phyloP scores from a whole-genome alignment of 2,329 filamentous ascomycete genomes.

The Ceratocystis destructans region DNA sequence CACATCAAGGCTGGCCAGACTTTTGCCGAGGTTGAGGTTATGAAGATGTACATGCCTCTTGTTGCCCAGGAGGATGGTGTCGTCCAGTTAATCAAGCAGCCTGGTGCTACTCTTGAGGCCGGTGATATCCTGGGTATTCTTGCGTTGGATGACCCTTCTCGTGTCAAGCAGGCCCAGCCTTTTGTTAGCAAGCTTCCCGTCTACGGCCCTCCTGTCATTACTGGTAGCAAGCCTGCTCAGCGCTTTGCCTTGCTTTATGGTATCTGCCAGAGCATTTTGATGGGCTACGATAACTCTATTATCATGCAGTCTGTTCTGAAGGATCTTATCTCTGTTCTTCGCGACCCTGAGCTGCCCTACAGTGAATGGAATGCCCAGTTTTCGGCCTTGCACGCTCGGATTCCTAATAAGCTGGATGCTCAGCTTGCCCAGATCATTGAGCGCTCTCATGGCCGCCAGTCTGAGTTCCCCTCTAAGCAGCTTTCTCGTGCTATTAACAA shows the following conservation, averaged over 20 bases:
- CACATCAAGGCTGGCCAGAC: slow-evolving; percentile 86
- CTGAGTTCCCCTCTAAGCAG: slow-evolving; percentile 85
- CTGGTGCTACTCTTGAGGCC: slow-evolving; percentile 90
- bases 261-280: slow-evolving; percentile 74
- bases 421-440: slow-evolving; percentile 78
- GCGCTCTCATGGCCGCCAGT: slow-evolving; percentile 58
- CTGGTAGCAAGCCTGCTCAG: slow-evolving; percentile 85
- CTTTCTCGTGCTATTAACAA: slow-evolving; percentile 71
- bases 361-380: slow-evolving; percentile 95
- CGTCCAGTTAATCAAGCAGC: slow-evolving; percentile 97
- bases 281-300: slow-evolving; percentile 92
- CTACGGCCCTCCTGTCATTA: slow-evolving; percentile 70
- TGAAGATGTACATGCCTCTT: slow-evolving; percentile 99
- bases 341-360: slow-evolving; percentile 81
- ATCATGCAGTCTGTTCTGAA: slow-evolving; percentile 82
- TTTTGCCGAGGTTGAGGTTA: slow-evolving; percentile 96
- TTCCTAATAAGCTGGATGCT: slow-evolving; percentile 83
- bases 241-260: slow-evolving; percentile 63
- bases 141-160: slow-evolving; percentile 83
- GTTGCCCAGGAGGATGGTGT: slow-evolving; percentile 89
- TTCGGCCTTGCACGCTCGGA: slow-evolving; percentile 89
- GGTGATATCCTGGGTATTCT: slow-evolving; percentile 98
- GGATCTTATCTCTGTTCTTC: slow-evolving; percentile 79
- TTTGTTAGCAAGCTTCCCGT: slow-evolving; percentile 85
- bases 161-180: slow-evolving; percentile 90